Base-by-base conservation (phyloP, 1,284 basidiomycete species). In the Boletus sp. region DNA sequence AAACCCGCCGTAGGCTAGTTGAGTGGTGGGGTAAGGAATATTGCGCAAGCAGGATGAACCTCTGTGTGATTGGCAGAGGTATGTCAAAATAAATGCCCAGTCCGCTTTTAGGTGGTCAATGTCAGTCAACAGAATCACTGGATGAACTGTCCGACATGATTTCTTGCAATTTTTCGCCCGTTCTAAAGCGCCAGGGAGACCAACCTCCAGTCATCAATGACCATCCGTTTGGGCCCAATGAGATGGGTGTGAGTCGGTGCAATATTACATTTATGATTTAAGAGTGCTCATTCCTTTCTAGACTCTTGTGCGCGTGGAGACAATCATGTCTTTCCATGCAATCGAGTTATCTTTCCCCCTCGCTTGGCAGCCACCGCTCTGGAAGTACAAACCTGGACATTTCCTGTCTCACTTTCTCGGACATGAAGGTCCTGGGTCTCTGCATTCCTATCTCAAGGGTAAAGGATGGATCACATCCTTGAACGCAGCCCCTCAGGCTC, bases 1-100 rank as follows among this genome's bases (percentile, higher is more conserved):
- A 99, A 68, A 94, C 91, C 1, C 81, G 96, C 48, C 80, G 91
- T 46, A 79, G 96, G 61, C 73, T 99, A 52, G 83, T 99, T 50
- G 88, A 95, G 69, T 99, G 97, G 92, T 98, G 95, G 90, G 76
- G 74, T 46, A 77, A 81, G 56, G 87, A 97, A 66, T 99, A 99
- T 68, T 95, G 90, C 57, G 92, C 96, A 5, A 87, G 91, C 64
- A 75, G 94, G 45, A 98, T 98, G 94, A 88, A 88, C 59, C 69
- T 99, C 32, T 91, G 88, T 54, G 80, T 99, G 16, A 75, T 96
- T 29, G 94, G 94, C 22, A 91, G 88, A 74, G 91, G 94, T 84
- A 59, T 57, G 67, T 22, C 22, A 19, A 41, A 35, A 12, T 44
- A 10, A 44, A 49, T 37, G 2, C 8, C 12, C 25, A 2, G 14